Base-by-base conservation (phyloP, 1,284 basidiomycete species). In the Cystobasidium pallidum region DNA sequence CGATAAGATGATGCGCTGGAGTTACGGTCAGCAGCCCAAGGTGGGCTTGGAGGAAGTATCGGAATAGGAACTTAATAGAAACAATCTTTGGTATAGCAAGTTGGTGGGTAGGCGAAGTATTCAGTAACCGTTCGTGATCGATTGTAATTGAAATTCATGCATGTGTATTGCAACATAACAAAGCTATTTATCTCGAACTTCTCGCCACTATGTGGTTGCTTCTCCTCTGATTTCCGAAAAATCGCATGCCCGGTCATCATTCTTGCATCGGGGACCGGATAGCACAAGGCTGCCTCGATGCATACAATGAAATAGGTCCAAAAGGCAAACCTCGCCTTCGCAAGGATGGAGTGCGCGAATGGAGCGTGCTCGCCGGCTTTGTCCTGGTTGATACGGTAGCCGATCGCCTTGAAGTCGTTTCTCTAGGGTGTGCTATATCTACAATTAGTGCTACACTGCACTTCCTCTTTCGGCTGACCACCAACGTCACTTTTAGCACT, bases 1-100 rank as follows among this genome's bases (percentile, higher is more conserved):
- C 1, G 86, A 90, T 76, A 85, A 82, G 0, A 86, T 94, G 45
- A 87, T 92, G 85, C 82, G 85, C 6, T 84, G 91, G 81, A 93
- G 92, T 79, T 93, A 93, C 80, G 82, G 83, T 3, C 90, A 92
- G 75, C 74, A 76, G n/a, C 67, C 73, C 17, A 65, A 68, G 26
- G 66, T 70, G 15, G 61, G 63, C 7, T 41, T 72, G 32, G 64
- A 59, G 30, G 63, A 66, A 28, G 28, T 66, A 39, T 51, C 34
- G 15, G 32, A 57, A 13, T 57, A 36, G 54, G 13, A 19, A 57
- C 6, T 55, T 13, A 30, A 1, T 17, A 17, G 21, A 26, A 28
- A 7, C 11, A 54, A 4, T 54, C 13, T 13, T 39, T 39, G 13
- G 36, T 6, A 39, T 13, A 13, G 36, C 36, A 13, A 7, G 36